phyloP scores from a whole-genome alignment of 2,329 filamentous ascomycete species.

The Botrytis paeoniae region DNA sequence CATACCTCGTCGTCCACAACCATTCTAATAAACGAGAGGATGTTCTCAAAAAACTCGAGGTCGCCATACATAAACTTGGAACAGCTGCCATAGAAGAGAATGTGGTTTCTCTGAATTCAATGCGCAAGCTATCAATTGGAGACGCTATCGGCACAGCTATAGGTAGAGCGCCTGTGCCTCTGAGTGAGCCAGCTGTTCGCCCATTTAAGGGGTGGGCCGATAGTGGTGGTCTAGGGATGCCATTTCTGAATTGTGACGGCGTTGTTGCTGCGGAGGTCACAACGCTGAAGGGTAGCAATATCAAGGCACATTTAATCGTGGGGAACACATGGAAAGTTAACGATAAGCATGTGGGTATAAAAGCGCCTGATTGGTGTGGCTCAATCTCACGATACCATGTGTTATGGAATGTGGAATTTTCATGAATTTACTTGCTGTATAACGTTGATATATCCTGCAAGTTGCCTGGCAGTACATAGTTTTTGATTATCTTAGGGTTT shows the following conservation, averaged over 20 bases:
- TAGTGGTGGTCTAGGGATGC: slow-evolving; percentile 4
- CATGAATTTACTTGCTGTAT: neutral
- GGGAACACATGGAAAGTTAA: slow-evolving; percentile 1
- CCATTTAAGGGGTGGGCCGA: slow-evolving; percentile 6
- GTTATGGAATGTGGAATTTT: slow-evolving; percentile 10
- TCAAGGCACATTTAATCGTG: neutral
- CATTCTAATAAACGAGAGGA: slow-evolving; percentile 2
- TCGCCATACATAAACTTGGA: slow-evolving; percentile 3
- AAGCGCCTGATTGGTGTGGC: neutral
- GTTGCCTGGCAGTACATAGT: neutral
- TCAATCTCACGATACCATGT: neutral
- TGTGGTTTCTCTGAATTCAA: neutral
- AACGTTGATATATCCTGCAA: neutral
- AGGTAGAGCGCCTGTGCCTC: neutral
- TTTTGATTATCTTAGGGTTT: neutral
- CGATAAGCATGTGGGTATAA: slow-evolving; percentile 1
- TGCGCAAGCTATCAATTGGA: neutral
- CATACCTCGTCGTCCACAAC: slow-evolving; percentile 6
- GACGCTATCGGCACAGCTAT: slow-evolving; percentile 11
- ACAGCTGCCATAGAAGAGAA: neutral
- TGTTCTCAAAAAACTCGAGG: slow-evolving; percentile 1
- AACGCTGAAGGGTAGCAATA: slow-evolving; percentile 2
- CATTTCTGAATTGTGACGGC: slow-evolving; percentile 14
- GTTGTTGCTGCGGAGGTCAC: slow-evolving; percentile 1
- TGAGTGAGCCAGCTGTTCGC: neutral